Evolutionary conservation across 2,329 filamentous ascomycete genomes (phyloP), one percentile per base, ranked within the genome.

Genomic region (Cladosporium sphaerospermum): DNA sequence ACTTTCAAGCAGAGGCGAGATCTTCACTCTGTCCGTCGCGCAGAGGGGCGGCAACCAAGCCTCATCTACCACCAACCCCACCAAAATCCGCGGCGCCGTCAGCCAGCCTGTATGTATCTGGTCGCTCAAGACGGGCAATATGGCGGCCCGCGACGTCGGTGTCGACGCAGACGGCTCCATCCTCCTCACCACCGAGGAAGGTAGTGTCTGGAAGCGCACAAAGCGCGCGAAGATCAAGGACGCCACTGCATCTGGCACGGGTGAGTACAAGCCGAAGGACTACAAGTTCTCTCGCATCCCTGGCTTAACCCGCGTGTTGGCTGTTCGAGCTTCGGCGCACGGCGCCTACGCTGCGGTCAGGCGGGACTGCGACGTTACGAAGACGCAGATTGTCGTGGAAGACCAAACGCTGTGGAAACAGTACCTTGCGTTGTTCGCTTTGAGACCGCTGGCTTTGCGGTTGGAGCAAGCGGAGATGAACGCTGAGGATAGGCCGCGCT

Each of bases 261-360:
- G 73, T 1, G 82, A 84, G 18, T 75, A 78, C 33, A 87, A 83
- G 62, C 80, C 82, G 10, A 95, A 95, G 61, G 90, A 96, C 65
- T 96, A 95, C 75, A 99, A 99, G 67, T 99, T 97, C 61, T 85
- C 92, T 62, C 84, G 93, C 54, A 83, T 99, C 8, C 86, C 93
- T 1, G 90, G 88, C 40, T 81, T 99, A 53, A 96, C 89, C 1
- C 84, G 90, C 34, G 89, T 95, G 11, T 79, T 86, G 32, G 84
- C 85, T 3, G 91, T 97, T 7, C 81, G 90, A 59, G 92, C 90
- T 61, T 97, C 93, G 33, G 82, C 86, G 0, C 95, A 88, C 69
- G 93, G 93, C 4, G 88, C 92, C 0, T 97, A 92, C 73, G 88
- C 89, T 33, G 90, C 89, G 3, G 80, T 96, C 43, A 83, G 93